phyloP scores from a whole-genome alignment of 495 filamentous ascomycete species.

The Tuber borchii region DNA sequence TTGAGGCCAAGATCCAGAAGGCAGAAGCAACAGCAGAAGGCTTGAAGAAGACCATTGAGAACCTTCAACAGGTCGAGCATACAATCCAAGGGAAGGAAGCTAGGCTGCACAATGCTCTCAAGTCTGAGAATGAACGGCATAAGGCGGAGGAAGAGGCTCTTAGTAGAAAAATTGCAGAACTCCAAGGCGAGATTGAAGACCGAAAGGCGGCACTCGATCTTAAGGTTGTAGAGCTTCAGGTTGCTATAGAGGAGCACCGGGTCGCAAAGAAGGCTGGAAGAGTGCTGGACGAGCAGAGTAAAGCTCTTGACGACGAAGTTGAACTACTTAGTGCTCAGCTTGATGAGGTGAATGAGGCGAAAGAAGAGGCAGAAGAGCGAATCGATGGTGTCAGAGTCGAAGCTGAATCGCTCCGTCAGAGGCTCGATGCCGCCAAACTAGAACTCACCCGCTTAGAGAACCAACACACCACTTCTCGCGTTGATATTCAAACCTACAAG shows the following conservation, averaged over 20 bases:
- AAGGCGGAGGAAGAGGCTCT: conserved; percentile 53
- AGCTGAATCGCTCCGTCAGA: conserved; percentile 49
- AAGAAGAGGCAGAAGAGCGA: conserved; percentile 56
- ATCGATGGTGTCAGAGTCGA: conserved; percentile 48
- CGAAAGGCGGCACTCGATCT: conserved; percentile 53
- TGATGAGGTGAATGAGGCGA: conserved; percentile 66
- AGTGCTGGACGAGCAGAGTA: conserved; percentile 58
- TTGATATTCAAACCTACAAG: conserved; percentile 54
- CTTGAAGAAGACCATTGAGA: conserved; percentile 66
- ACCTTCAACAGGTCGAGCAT: conserved; percentile 57
- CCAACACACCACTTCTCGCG: conserved; percentile 48
- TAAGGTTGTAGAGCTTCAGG: conserved; percentile 54
- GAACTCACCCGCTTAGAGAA: conserved; percentile 46
- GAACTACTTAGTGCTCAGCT: conserved; percentile 66
- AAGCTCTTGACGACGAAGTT: conserved; percentile 73
- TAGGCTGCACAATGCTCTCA: conserved; percentile 50
- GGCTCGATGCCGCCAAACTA: conserved; percentile 47
- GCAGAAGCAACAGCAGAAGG: conserved; percentile 62
- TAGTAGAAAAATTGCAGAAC: conserved; percentile 53
- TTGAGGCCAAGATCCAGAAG: conserved; percentile 60
- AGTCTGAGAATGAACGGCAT: conserved; percentile 55
- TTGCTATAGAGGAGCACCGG: conserved; percentile 61
- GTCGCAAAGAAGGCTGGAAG: conserved; percentile 59
- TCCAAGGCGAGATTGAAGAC: conserved; percentile 52
- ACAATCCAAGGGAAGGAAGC: conserved; percentile 53